These are phyloP conservation scores for Trichodelitschia bisporula DNA, from an alignment of 495 filamentous ascomycete genomes.

Conservation along the genomic window DNA sequence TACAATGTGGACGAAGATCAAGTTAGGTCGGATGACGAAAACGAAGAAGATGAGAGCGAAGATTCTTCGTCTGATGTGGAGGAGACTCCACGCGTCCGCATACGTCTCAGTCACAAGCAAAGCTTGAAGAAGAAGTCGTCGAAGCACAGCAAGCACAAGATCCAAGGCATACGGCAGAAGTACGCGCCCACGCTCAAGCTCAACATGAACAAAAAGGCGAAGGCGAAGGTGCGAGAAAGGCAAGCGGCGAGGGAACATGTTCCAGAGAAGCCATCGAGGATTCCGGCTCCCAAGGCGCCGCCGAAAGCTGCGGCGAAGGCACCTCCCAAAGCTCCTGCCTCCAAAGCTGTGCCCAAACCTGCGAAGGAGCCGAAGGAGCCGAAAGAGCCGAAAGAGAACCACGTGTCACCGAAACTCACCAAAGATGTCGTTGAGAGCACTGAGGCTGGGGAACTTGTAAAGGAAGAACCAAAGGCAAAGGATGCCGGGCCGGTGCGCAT, in stretches of 20 bases:
- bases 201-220: slow-evolving; percentile 1
- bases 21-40: slow-evolving; percentile 12
- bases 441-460: too few relatives aligned
- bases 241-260: slow-evolving; percentile 2
- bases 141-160: not conserved
- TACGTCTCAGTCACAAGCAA: too few relatives aligned
- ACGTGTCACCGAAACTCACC: too few relatives aligned
- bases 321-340: too few relatives aligned
- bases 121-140: slow-evolving; percentile 1
- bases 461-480: too few relatives aligned
- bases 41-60: slow-evolving; percentile 10
- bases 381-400: slow-evolving; percentile 9
- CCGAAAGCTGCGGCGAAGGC: slow-evolving; percentile 3
- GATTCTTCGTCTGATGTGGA: too few relatives aligned
- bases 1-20: slow-evolving; percentile 13
- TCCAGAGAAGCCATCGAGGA: too few relatives aligned
- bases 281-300: slow-evolving; percentile 3
- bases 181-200: not conserved
- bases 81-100: too few relatives aligned
- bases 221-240: slow-evolving; percentile 3
- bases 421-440: too few relatives aligned
- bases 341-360: too few relatives aligned
- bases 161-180: not conserved
- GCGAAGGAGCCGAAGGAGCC: too few relatives aligned
- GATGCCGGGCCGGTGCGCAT: too few relatives aligned